Conservation (phyloP, 345 rosid genomes). For the Eutrema japonicum region DNA sequence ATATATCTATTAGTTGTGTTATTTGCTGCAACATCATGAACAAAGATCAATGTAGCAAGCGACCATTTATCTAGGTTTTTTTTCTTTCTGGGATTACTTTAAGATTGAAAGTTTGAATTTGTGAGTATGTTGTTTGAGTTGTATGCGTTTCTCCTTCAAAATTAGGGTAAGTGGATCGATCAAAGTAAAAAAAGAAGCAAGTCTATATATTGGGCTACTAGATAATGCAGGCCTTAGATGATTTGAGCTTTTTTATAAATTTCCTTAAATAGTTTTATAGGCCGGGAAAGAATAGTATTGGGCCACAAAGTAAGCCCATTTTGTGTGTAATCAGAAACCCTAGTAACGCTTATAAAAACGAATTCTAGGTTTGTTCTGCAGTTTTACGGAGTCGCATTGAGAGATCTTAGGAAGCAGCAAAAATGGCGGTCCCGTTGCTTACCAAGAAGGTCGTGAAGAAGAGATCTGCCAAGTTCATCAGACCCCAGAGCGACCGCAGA, state of each 20-base stretch:
- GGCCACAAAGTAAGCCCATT: constrained; percentile 21
- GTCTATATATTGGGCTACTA: neutral
- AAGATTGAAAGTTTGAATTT: no score
- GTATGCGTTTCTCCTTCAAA: no score
- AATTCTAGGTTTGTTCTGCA: constrained; percentile 18
- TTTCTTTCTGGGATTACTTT: no score
- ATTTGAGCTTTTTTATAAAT: neutral
- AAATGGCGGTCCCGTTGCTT: constrained; percentile 78
- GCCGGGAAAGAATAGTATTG: neutral
- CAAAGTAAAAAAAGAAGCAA: neutral
- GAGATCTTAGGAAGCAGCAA: constrained; percentile 37
- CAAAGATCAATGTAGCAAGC: no score
- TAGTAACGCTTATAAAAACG: constrained; percentile 15
- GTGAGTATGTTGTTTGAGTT: no score
- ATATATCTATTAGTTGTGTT: no score
- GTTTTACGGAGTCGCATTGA: constrained; percentile 28
- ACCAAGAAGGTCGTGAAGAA: constrained; percentile 82
- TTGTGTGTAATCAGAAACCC: constrained; percentile 18
- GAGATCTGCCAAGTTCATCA: constrained; percentile 75
- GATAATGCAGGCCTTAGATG: neutral
- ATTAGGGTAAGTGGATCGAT: no score
- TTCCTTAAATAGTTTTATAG: neutral
- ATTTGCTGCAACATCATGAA: no score
- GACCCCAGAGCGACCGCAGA: constrained; percentile 82
- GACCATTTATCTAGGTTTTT: no score